These are phyloP conservation scores for Gossypium ekmanianum DNA, from an alignment of 345 rosid genomes.

Conservation along the genomic window DNA sequence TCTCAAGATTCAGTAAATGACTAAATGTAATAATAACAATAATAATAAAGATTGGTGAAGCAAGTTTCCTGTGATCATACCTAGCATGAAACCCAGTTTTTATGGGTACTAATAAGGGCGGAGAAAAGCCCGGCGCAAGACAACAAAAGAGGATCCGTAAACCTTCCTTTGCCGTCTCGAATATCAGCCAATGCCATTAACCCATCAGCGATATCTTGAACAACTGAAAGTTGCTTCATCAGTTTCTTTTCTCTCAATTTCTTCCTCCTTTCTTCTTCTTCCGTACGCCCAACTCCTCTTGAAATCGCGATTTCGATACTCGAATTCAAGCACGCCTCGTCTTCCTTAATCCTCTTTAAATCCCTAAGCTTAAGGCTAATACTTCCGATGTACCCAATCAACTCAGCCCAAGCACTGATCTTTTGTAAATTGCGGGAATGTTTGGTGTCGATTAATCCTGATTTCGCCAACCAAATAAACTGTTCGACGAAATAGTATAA, in stretches of 20 bases:
- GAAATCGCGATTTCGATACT: constrained; percentile 46
- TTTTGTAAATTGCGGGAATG: constrained; percentile 47
- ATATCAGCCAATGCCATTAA: constrained; percentile 78
- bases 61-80: constrained; percentile 4
- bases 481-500: constrained; percentile 78
- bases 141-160: constrained; percentile 49
- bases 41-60: not conserved
- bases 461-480: constrained; percentile 78
- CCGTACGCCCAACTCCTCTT: constrained; percentile 42
- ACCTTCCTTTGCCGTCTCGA: constrained; percentile 57
- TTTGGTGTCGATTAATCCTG: constrained; percentile 65
- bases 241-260: constrained; percentile 62
- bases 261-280: constrained; percentile 48
- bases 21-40: not conserved
- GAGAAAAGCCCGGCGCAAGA: constrained; percentile 79
- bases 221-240: constrained; percentile 67
- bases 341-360: constrained; percentile 50
- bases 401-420: constrained; percentile 80
- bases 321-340: constrained; percentile 46
- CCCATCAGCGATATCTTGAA: constrained; percentile 85
- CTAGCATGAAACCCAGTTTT: constrained; percentile 84
- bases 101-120: constrained; percentile 80
- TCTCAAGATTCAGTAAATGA: not conserved
- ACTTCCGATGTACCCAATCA: constrained; percentile 71
- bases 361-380: constrained; percentile 65